phyloP scores from a whole-genome alignment of 2,329 filamentous ascomycete species.

The Ophiocordyceps camponoti-floridani region DNA sequence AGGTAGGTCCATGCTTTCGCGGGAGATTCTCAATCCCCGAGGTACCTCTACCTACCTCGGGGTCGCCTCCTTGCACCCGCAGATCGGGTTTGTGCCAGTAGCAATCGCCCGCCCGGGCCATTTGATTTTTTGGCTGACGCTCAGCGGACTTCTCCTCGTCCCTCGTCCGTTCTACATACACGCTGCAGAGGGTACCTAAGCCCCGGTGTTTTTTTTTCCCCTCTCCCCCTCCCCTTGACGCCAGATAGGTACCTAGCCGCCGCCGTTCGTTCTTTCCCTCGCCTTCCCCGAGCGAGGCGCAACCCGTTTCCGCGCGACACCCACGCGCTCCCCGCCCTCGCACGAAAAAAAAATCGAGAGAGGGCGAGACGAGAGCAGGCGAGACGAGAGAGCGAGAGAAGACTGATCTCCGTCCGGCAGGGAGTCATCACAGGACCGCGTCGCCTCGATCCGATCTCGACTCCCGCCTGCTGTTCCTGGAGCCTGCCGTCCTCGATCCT shows the following conservation, averaged over 20 bases:
- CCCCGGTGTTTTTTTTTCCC: background rate
- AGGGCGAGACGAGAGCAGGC: background rate
- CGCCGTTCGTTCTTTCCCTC: background rate
- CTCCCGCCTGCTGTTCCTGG: background rate
- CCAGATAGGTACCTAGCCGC: background rate
- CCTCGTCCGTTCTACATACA: background rate
- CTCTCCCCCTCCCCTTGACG: background rate
- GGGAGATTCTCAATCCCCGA: background rate
- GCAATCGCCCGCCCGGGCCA: background rate
- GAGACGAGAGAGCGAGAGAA: background rate
- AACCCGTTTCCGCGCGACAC: constrained; percentile 1
- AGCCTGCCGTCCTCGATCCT: too few relatives aligned
- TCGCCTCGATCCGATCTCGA: background rate
- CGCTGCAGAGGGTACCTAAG: background rate
- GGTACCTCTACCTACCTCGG: background rate
- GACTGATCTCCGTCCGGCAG: background rate
- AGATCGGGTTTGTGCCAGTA: background rate
- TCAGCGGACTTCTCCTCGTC: background rate
- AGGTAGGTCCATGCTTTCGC: too few relatives aligned
- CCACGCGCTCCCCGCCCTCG: background rate
- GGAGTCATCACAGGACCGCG: background rate
- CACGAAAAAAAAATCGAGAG: background rate
- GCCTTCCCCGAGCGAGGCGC: background rate
- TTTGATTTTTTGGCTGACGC: background rate
- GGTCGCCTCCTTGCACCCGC: background rate